Base-by-base conservation (phyloP, 192 early-diverging fungal species). In the Coemansia sp. region DNA sequence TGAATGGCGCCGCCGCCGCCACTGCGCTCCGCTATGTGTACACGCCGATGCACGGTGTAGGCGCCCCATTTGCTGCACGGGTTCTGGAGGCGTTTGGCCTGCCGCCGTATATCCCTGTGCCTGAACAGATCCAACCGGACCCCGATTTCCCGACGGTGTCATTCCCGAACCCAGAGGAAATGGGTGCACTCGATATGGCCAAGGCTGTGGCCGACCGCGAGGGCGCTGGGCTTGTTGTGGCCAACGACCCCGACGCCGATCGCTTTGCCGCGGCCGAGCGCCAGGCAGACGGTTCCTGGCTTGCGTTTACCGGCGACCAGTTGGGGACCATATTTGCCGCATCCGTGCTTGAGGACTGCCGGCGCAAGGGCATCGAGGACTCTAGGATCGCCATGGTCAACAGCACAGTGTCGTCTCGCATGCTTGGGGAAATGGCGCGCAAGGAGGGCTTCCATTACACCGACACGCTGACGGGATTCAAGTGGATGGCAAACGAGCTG, bases 1-100 rank as follows among this genome's bases (percentile, higher is more conserved):
- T 58, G 10, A 75, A 78, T 26, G 9, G 61, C 4, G 10, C 48
- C 20, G 75, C 69, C 12, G 12, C 46, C 6, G 7, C 39, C 12
- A 6, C 18, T 14, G 26, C 34, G 38, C 68, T 83, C 48, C 68
- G 64, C 48, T 91, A 93, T 73, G 91, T 92, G 16, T 97, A 97
- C 72, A 98, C 94, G 23, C 88, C 96, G 18, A 97, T 98, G 96
- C 96, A 98, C 67, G 96, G 96, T 57, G 94, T 98, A 34, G 96
- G 96, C 23, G 78, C 85, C 9, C 87, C 86, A 16, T 94, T 90
- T 82, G 93, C 92, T 4, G 77, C 86, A 21, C 76, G 84, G 39
- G 85, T 91, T 14, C 84, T 95, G 62, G 83, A 88, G 55, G 60
- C 72, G 12, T 93, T 97, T 71, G 86, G 87, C 30, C 78, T 97